Conservation (phyloP, 2,329 filamentous ascomycete genomes). For the Cladosporium sp. region DNA sequence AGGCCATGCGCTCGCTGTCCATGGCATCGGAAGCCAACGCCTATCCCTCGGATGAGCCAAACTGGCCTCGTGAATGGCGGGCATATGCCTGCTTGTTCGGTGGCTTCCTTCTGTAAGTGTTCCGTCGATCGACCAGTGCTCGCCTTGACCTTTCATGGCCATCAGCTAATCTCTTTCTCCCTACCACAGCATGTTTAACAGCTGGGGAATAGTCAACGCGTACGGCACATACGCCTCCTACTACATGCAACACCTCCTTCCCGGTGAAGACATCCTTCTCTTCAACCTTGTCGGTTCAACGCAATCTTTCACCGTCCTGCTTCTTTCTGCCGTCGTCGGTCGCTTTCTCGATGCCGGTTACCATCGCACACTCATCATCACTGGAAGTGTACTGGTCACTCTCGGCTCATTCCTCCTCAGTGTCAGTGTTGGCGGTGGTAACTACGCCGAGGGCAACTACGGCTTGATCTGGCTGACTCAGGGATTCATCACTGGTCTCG, state of each 20-base stretch:
- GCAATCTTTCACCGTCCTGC: conserved; percentile 44
- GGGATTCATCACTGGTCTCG: conserved; percentile 44
- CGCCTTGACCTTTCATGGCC: not conserved
- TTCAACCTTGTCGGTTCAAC: conserved; percentile 48
- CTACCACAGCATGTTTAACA: conserved; percentile 35
- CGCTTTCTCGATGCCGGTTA: conserved; percentile 47
- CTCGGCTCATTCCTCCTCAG: conserved; percentile 45
- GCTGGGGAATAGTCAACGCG: conserved; percentile 46
- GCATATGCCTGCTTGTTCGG: conserved; percentile 43
- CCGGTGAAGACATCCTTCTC: conserved; percentile 35
- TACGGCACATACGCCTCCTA: conserved; percentile 49
- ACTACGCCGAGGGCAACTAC: conserved; percentile 36
- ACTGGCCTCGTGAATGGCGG: conserved; percentile 43
- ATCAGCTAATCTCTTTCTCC: conserved; percentile 2
- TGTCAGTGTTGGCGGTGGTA: conserved; percentile 33
- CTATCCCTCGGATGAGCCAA: conserved; percentile 27
- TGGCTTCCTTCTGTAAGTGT: conserved; percentile 42
- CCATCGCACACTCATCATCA: conserved; percentile 36
- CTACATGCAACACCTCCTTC: conserved; percentile 44
- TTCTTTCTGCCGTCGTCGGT: conserved; percentile 44
- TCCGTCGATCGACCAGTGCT: not conserved
- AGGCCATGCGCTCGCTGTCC: conserved; percentile 12
- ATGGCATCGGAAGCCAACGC: conserved; percentile 2
- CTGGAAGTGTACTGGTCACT: conserved; percentile 40
- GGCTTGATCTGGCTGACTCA: conserved; percentile 44